These are phyloP conservation scores for Penicillium sp. DNA, from an alignment of 2,329 filamentous ascomycete species.

Conservation along the genomic window DNA sequence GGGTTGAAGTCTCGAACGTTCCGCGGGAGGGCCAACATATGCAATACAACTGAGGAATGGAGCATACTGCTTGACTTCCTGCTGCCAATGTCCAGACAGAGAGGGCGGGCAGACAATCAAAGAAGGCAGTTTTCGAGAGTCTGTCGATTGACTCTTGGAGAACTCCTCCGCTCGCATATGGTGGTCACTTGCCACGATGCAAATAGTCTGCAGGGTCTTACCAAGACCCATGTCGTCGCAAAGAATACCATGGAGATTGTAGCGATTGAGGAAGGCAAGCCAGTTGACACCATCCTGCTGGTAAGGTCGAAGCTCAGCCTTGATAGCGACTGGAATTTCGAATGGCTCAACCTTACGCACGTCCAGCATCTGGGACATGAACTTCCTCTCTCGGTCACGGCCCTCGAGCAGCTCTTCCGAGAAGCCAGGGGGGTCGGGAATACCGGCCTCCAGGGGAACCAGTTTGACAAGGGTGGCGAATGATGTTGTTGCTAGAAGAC, in stretches of 20 bases:
- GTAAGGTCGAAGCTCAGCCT: slow-evolving; percentile 92
- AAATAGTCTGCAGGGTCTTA: slow-evolving; percentile 95
- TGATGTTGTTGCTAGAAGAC: slow-evolving; percentile 90
- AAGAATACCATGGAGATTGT: slow-evolving; percentile 95
- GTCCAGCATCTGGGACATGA: slow-evolving; percentile 93
- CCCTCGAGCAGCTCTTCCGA: slow-evolving; percentile 85
- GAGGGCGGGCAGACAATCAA: slow-evolving; percentile 96
- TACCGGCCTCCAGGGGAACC: slow-evolving; percentile 93
- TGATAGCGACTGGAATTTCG: slow-evolving; percentile 91
- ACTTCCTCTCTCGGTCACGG: slow-evolving; percentile 89
- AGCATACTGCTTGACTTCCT: slow-evolving; percentile 93
- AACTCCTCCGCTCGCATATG: slow-evolving; percentile 90
- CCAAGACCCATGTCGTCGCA: slow-evolving; percentile 99
- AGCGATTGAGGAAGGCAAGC: slow-evolving; percentile 96
- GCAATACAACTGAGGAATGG: slow-evolving; percentile 87
- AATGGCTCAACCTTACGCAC: slow-evolving; percentile 96
- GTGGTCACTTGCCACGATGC: slow-evolving; percentile 96
- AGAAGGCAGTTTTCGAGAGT: slow-evolving; percentile 77
- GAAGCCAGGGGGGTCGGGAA: slow-evolving; percentile 90
- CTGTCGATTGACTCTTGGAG: slow-evolving; percentile 72
- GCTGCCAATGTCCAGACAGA: slow-evolving; percentile 96
- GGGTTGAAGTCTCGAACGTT: slow-evolving; percentile 69
- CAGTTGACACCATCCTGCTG: slow-evolving; percentile 99
- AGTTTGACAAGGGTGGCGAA: slow-evolving; percentile 97
- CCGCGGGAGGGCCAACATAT: slow-evolving; percentile 83